Conservation (phyloP, 1,284 basidiomycete genomes). For the Leccinum insolens region DNA sequence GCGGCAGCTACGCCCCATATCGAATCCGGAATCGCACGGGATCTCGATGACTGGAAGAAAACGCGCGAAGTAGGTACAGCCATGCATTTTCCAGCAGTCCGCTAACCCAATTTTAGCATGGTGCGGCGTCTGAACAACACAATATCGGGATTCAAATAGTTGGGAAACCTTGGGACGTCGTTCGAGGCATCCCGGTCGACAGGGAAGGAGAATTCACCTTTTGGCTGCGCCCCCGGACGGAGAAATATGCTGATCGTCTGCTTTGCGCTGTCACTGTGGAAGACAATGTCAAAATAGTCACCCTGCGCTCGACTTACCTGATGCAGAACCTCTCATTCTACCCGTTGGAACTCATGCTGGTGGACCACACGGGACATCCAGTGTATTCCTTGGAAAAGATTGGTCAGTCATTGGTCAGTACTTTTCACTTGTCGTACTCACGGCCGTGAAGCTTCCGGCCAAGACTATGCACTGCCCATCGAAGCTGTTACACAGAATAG, state of each 20-base stretch:
- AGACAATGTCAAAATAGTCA: constrained; percentile 96
- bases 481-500: constrained; percentile 86
- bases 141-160: constrained; percentile 84
- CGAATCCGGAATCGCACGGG: constrained; percentile 92
- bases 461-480: constrained; percentile 89
- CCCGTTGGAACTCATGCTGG: constrained; percentile 90
- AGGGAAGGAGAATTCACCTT: constrained; percentile 93
- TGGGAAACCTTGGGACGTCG: constrained; percentile 89
- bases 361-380: constrained; percentile 86
- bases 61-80: constrained; percentile 78
- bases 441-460: constrained; percentile 67
- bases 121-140: constrained; percentile 79
- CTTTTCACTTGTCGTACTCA: constrained; percentile 8
- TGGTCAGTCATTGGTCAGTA: constrained; percentile 44
- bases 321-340: constrained; percentile 93
- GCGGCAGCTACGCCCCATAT: constrained; percentile 93
- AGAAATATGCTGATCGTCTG: constrained; percentile 80
- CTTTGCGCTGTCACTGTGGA: constrained; percentile 91
- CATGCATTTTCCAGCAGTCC: not conserved
- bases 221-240: constrained; percentile 78
- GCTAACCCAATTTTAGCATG: constrained; percentile 57
- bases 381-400: constrained; percentile 86
- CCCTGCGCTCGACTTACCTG: constrained; percentile 91
- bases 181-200: constrained; percentile 91
- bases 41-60: constrained; percentile 90